Base-by-base conservation (phyloP, 2,329 filamentous ascomycete species). In the Pseudogymnoascus sp. region DNA sequence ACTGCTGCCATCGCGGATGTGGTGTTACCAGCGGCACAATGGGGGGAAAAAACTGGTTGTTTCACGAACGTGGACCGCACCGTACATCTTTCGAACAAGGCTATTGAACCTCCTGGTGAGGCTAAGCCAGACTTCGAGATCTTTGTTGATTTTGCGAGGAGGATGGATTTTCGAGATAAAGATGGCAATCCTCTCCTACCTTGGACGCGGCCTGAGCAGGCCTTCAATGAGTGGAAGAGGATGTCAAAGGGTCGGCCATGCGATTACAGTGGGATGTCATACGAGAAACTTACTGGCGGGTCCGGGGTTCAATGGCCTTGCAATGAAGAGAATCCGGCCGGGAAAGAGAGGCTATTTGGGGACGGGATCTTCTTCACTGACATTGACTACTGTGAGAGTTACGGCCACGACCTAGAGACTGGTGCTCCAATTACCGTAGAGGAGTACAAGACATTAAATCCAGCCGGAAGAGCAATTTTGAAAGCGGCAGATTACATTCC, bases 21-120 rank as follows among this genome's bases (percentile, higher is more conserved):
- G 1, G 72, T 76, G 1, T 69, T 76, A 1, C 73, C 75, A 0
- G 74, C 73, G 0, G 73, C 74, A 1, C 72, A 74, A 60, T 76
- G 73, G 73, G 73, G 69, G 3, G 74, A 76, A 65, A 76, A 76
- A 63, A 76, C 74, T 4, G 74, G 74, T 0, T 73, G 70, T 63
- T 76, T 76, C 64, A 76, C 75, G 12, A 76, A 76, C 60, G 75
- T 69, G 10, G 75, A 76, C 64, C 70, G 74, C 11, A 76, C 74
- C 2, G 72, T 75, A 50, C 74, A 76, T 65, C 65, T 76, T 28
- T 73, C 73, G 0, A 67, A 72, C 42, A 75, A 76, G 61, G 75
- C 75, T 2, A 72, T 75, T 4, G 73, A 76, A 1, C 74, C 74
- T 1, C 75, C 74, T 0, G 74, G 74, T 2, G 74, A 76, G 63